These are phyloP conservation scores for Chalaropsis thielavioides DNA, from an alignment of 2,329 filamentous ascomycete species.

Conservation along the genomic window DNA sequence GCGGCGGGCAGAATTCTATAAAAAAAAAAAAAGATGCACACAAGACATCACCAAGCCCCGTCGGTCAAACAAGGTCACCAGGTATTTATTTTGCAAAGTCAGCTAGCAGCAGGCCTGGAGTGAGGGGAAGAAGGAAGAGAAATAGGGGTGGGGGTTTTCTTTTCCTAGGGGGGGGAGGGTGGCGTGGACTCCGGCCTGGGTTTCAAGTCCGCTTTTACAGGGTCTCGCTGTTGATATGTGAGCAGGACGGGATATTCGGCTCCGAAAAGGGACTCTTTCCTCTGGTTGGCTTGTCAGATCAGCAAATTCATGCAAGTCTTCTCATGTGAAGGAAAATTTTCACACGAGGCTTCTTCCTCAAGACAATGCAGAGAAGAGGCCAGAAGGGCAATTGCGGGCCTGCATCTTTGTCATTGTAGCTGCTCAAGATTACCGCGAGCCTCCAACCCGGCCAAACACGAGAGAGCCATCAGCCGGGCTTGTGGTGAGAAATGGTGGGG, in stretches of 20 bases:
- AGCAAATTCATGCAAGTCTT: not conserved
- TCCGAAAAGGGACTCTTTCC: not conserved
- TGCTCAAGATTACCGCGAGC: too few relatives aligned
- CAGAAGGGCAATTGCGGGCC: not conserved
- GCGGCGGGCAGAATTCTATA: not conserved
- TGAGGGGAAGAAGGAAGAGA: not conserved
- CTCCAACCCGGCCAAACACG: not conserved
- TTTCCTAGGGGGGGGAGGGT: not conserved
- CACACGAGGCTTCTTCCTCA: not conserved
- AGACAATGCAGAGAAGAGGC: not conserved
- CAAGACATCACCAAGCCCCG: not conserved
- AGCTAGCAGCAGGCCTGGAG: not conserved
- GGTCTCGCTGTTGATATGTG: not conserved
- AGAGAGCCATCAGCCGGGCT: not conserved
- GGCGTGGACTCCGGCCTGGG: not conserved
- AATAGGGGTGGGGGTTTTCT: not conserved
- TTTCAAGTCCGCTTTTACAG: not conserved
- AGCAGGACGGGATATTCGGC: not conserved
- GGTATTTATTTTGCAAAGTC: not conserved
- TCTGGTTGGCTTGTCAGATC: not conserved
- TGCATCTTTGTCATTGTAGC: too few relatives aligned
- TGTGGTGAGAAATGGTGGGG: not conserved
- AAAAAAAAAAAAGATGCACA: not conserved
- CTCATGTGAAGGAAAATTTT: constrained; percentile 5
- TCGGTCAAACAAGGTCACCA: not conserved